Evolutionary conservation across 2,329 filamentous ascomycete species (phyloP).

Genomic region (Cladorrhinum sp.): DNA sequence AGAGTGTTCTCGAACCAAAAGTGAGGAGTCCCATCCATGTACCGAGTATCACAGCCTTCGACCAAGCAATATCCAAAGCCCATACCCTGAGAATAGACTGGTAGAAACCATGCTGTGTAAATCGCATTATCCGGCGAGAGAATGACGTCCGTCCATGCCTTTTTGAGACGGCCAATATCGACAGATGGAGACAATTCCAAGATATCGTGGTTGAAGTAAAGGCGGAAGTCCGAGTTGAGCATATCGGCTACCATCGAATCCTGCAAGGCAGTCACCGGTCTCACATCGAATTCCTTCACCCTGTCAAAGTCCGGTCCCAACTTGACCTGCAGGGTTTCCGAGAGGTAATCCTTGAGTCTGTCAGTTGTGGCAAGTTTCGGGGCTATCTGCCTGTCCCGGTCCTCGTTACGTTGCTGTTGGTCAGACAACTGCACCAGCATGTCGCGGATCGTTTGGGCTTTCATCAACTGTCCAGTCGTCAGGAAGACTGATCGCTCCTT

Average conservation of each 20-base stretch:
- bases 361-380: not conserved
- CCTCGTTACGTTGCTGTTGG: not conserved
- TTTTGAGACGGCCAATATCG: conserved; percentile 54
- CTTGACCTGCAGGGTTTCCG: not conserved
- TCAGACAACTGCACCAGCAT: conserved; percentile 44
- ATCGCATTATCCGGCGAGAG: not conserved
- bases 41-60: conserved; percentile 33
- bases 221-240: conserved; percentile 66
- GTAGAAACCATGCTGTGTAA: conserved; percentile 50
- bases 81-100: conserved; percentile 60
- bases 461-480: conserved; percentile 75
- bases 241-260: conserved; percentile 84
- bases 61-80: conserved; percentile 50
- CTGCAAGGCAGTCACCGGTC: conserved; percentile 76
- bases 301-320: not conserved
- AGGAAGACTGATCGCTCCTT: conserved; percentile 58
- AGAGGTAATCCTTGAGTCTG: not conserved
- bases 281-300: not conserved
- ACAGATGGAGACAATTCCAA: conserved; percentile 56
- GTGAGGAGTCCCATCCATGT: conserved; percentile 16
- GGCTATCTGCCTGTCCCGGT: not conserved
- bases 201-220: conserved; percentile 85
- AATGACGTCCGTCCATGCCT: conserved; percentile 59
- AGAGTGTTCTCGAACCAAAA: conserved; percentile 24
- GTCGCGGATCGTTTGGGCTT: conserved; percentile 61